A percentile compares a stretch with the other conserved stretches of the same genome.
Conservation (phyloP, 352 stramenopile genomes). For the Phytophthora litchii region DNA sequence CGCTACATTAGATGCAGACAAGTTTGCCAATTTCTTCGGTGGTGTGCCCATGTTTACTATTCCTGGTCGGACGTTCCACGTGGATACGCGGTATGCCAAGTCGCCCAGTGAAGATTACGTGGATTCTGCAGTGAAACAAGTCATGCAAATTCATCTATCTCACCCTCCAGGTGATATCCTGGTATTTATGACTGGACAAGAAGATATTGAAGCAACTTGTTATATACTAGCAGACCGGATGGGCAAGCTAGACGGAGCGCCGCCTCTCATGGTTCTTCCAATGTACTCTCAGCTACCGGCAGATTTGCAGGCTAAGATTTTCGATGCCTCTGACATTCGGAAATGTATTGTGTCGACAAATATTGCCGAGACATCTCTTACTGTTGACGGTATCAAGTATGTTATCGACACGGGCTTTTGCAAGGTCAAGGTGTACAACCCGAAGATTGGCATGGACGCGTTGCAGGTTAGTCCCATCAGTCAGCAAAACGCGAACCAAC, state of each 20-base stretch:
- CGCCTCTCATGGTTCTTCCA: slow-evolving; percentile 97
- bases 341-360: slow-evolving; percentile 99
- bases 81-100: slow-evolving; percentile 92
- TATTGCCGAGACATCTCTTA: slow-evolving; percentile 97
- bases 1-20: slow-evolving; percentile 97
- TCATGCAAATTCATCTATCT: slow-evolving; percentile 98
- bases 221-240: slow-evolving; percentile 96
- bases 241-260: slow-evolving; percentile 91
- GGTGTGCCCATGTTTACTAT: slow-evolving; percentile 98
- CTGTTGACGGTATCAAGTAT: slow-evolving; percentile 97
- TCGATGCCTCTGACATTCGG: slow-evolving; percentile 93
- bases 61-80: slow-evolving; percentile 87
- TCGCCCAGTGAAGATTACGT: slow-evolving; percentile 97
- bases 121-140: slow-evolving; percentile 97
- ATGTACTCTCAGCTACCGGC: slow-evolving; percentile 99
- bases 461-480: slow-evolving; percentile 96
- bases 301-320: slow-evolving; percentile 98
- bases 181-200: slow-evolving; percentile 99
- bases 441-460: slow-evolving; percentile 99
- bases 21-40: slow-evolving; percentile 98
- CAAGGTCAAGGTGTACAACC: slow-evolving; percentile 99
- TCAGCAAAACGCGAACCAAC: slow-evolving; percentile 98
- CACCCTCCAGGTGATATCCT: slow-evolving; percentile 97
- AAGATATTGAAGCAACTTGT: slow-evolving; percentile 98
- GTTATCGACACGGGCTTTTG: slow-evolving; percentile 98